Conservation (phyloP, 2,329 filamentous ascomycete species). For the Chaetothyriales sp. region DNA sequence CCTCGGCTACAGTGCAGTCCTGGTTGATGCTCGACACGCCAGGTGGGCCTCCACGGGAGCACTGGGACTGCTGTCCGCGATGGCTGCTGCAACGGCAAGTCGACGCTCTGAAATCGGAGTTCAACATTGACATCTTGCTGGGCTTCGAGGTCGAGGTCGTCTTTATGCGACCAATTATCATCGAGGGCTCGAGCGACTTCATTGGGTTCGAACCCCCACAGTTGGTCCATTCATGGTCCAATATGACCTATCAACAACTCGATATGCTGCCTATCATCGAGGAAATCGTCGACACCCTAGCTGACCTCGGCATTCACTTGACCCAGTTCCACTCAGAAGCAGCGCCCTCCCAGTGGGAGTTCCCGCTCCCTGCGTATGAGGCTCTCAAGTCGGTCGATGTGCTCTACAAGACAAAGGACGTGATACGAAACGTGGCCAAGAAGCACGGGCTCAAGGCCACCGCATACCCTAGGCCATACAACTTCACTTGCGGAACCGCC, state of each 20-base stretch:
- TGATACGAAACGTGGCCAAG: conserved; percentile 50
- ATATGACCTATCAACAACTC: conserved; percentile 46
- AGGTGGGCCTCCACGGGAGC: conserved; percentile 16
- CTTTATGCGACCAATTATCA: conserved; percentile 41
- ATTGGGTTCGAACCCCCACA: conserved; percentile 34
- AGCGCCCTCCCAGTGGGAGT: conserved; percentile 60
- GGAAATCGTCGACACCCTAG: conserved; percentile 48
- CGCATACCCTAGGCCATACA: conserved; percentile 56
- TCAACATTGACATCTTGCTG: conserved; percentile 45
- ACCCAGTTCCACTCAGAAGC: conserved; percentile 64
- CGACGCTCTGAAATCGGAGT: conserved; percentile 34
- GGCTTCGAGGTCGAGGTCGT: conserved; percentile 76
- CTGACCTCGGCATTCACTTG: conserved; percentile 47
- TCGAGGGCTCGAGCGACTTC: conserved; percentile 16
- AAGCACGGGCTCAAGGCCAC: conserved; percentile 51
- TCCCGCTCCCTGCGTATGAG: conserved; percentile 49
- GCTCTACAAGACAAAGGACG: conserved; percentile 54
- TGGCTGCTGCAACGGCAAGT: conserved; percentile 43
- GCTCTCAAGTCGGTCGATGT: conserved; percentile 56
- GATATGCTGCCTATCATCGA: conserved; percentile 44
- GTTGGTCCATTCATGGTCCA: conserved; percentile 56
- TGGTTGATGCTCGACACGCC: conserved; percentile 43
- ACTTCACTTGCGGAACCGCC: conserved; percentile 44
- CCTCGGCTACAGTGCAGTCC: conserved; percentile 50
- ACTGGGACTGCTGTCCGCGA: conserved; percentile 43